Percentiles rank a stretch among this genome's conserved stretches.
phyloP scores from a whole-genome alignment of 2,329 filamentous ascomycete species.

The Fusarium tupiense region DNA sequence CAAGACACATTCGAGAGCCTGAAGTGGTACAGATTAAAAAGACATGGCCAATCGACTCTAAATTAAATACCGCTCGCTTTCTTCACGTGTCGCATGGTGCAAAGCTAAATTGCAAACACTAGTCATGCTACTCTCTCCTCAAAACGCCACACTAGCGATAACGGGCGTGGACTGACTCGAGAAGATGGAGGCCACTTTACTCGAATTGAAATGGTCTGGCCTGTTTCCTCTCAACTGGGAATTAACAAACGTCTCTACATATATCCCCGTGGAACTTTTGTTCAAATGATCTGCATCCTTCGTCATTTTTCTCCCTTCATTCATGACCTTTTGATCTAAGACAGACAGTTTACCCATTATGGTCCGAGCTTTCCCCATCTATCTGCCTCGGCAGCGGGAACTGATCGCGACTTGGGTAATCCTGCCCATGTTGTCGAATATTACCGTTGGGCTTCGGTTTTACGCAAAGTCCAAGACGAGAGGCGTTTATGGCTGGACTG shows the following conservation, averaged over 20 bases:
- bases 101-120: background rate
- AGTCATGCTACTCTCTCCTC: background rate
- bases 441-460: background rate
- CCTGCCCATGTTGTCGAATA: background rate
- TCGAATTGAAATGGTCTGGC: background rate
- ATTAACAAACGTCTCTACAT: background rate
- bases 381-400: slow-evolving; percentile 4
- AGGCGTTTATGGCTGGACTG: slow-evolving; percentile 6
- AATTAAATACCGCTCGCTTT: background rate
- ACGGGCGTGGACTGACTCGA: background rate
- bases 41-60: too few relatives aligned
- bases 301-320: background rate
- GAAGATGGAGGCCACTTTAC: background rate
- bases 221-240: background rate
- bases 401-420: background rate
- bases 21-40: background rate
- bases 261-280: slow-evolving; percentile 9
- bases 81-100: background rate
- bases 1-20: background rate
- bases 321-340: background rate
- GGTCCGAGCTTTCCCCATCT: slow-evolving; percentile 5
- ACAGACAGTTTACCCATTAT: background rate
- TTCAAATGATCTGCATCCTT: background rate
- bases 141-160: background rate
- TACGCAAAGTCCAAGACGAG: slow-evolving; percentile 15